phyloP scores from a whole-genome alignment of 257 asterid genomes.

The Verbena officinalis region DNA sequence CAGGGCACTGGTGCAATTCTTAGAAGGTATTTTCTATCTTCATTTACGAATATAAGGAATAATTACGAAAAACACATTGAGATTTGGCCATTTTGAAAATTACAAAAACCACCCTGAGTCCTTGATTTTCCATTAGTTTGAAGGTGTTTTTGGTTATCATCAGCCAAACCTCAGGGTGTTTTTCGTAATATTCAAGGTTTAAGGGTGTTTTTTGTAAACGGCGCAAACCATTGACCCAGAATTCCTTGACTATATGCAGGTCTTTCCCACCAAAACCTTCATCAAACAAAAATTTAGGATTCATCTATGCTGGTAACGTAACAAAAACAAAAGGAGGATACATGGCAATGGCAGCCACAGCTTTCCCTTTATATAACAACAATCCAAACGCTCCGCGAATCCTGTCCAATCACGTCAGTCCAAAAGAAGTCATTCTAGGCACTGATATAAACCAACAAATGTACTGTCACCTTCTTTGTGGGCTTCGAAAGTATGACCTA shows the following conservation, averaged over 20 bases:
- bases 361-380: conserved; percentile 29
- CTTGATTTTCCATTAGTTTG: too few species aligned
- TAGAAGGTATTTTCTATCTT: conserved; percentile 13
- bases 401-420: conserved; percentile 21
- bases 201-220: too few species aligned
- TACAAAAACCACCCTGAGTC: too few species aligned
- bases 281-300: conserved; percentile 26
- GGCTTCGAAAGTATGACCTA: conserved; percentile 19
- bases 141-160: too few species aligned
- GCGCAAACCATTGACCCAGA: too few species aligned
- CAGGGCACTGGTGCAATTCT: conserved; percentile 27
- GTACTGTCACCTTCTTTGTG: conserved; percentile 35
- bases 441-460: conserved; percentile 25
- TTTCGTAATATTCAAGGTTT: too few species aligned
- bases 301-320: conserved; percentile 31
- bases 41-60: too few species aligned
- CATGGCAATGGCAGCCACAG: conserved; percentile 34
- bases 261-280: conserved; percentile 24
- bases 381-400: neutral
- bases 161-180: too few species aligned
- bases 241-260: conserved; percentile 5
- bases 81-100: too few species aligned
- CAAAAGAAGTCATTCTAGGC: conserved; percentile 26
- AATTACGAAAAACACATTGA: too few species aligned
- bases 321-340: conserved; percentile 30